A percentile compares a stretch with the other conserved stretches of the same genome.
Conservation (phyloP, 139 green algal species). For the Mychonastes homosphaera region DNA sequence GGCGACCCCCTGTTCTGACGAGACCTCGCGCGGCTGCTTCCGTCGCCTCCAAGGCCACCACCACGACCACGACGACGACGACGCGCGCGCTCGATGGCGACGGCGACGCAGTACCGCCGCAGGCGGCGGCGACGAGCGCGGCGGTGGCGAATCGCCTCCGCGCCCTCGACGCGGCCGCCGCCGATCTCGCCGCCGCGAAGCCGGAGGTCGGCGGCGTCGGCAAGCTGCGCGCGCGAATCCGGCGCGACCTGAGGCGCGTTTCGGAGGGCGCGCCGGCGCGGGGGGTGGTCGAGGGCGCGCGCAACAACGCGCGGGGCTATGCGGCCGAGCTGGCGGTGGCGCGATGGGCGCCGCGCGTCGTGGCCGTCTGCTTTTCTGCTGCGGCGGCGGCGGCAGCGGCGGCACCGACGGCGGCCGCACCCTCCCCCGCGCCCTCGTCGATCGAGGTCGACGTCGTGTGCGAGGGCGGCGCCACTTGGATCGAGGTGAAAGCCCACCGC, state of each 20-base stretch:
- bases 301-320: background rate
- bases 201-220: too few species aligned
- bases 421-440: background rate
- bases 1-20: background rate
- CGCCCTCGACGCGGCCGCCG: too few species aligned
- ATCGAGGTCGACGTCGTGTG: slow-evolving; percentile 41
- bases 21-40: background rate
- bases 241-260: too few species aligned
- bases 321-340: background rate
- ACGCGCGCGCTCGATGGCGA: too few species aligned
- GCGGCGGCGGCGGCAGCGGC: background rate
- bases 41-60: background rate
- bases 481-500: slow-evolving; percentile 48
- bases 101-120: too few species aligned
- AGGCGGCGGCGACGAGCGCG: too few species aligned
- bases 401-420: background rate
- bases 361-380: background rate
- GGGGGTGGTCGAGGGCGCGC: too few species aligned
- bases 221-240: too few species aligned
- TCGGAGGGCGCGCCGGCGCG: too few species aligned
- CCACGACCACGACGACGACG: too few species aligned
- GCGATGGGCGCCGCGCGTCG: background rate
- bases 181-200: too few species aligned
- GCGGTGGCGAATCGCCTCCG: too few species aligned
- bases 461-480: slow-evolving; percentile 33